Percentiles rank a stretch among this genome's conserved stretches.
Evolutionary conservation across 768 basidiomycete genomes (phyloP).

Genomic region (Tricholoma terreum): DNA sequence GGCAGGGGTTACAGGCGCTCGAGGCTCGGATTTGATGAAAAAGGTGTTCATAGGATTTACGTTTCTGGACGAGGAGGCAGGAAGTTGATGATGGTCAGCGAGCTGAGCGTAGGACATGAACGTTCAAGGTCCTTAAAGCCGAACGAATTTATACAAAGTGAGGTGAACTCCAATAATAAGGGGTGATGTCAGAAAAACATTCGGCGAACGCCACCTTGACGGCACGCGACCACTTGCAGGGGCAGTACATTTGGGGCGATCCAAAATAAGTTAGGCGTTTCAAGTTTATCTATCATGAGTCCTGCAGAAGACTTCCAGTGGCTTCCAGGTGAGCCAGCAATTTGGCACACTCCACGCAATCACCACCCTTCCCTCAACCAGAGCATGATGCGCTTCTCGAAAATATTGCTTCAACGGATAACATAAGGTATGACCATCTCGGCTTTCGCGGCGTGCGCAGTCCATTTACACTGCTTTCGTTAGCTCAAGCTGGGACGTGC

Average conservation of each 20-base stretch:
- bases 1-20: slow-evolving; percentile 25
- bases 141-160: not conserved
- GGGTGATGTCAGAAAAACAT: too few relatives aligned
- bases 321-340: slow-evolving; percentile 44
- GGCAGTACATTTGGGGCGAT: too few relatives aligned
- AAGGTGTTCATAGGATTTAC: slow-evolving; percentile 23
- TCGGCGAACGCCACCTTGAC: not conserved
- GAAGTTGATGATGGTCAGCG: slow-evolving; percentile 13
- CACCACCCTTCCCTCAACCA: slow-evolving; percentile 24
- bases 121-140: not conserved
- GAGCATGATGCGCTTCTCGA: slow-evolving; percentile 60
- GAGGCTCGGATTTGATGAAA: slow-evolving; percentile 18
- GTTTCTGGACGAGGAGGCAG: not conserved
- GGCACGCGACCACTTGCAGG: too few relatives aligned
- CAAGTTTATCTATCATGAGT: slow-evolving; percentile 4
- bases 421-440: slow-evolving; percentile 47
- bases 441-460: slow-evolving; percentile 4
- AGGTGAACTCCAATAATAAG: not conserved
- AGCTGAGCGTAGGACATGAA: slow-evolving; percentile 32
- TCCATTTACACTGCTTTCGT: slow-evolving; percentile 9
- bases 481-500: slow-evolving; percentile 67
- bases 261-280: too few relatives aligned
- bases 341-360: not conserved
- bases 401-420: slow-evolving; percentile 62
- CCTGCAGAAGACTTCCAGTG: slow-evolving; percentile 40